Percentiles rank a stretch among this genome's conserved stretches.
phyloP scores from a whole-genome alignment of 495 filamentous ascomycete genomes.

The Xylaria bambusicola region DNA sequence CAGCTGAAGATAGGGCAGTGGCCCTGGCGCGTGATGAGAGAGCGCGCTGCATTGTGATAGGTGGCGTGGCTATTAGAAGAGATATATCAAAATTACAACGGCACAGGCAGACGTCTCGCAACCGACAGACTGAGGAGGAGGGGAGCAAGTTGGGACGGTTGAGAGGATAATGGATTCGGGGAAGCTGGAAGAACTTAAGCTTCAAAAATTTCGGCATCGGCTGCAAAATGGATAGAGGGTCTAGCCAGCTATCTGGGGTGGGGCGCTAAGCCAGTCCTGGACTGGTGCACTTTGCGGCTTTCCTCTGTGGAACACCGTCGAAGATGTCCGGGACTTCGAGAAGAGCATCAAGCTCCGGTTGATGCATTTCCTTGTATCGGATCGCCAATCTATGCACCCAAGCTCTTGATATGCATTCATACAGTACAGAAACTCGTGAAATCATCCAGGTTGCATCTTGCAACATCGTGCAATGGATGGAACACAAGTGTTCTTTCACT shows the following conservation, averaged over 20 bases:
- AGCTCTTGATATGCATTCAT: too few species aligned
- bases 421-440: too few species aligned
- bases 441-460: too few species aligned
- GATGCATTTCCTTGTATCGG: not conserved
- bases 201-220: slow-evolving; percentile 38
- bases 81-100: slow-evolving; percentile 7
- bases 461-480: too few species aligned
- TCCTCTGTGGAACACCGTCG: slow-evolving; percentile 34
- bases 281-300: slow-evolving; percentile 18
- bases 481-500: too few species aligned
- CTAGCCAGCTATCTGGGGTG: slow-evolving; percentile 27
- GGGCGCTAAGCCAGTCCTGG: slow-evolving; percentile 22
- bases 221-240: slow-evolving; percentile 23
- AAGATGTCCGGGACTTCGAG: slow-evolving; percentile 13
- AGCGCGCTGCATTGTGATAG: slow-evolving; percentile 70
- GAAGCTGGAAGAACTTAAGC: slow-evolving; percentile 32
- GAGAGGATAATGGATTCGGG: slow-evolving; percentile 12
- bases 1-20: slow-evolving; percentile 65
- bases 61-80: slow-evolving; percentile 26
- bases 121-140: not conserved
- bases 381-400: too few species aligned
- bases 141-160: slow-evolving; percentile 13
- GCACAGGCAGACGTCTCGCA: slow-evolving; percentile 19
- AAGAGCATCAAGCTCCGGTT: not conserved
- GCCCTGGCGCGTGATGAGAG: slow-evolving; percentile 65